Evolutionary conservation across 805 yeast genomes (phyloP), one percentile per base, ranked within the genome.

Genomic region (Saturnispora besseyi): DNA sequence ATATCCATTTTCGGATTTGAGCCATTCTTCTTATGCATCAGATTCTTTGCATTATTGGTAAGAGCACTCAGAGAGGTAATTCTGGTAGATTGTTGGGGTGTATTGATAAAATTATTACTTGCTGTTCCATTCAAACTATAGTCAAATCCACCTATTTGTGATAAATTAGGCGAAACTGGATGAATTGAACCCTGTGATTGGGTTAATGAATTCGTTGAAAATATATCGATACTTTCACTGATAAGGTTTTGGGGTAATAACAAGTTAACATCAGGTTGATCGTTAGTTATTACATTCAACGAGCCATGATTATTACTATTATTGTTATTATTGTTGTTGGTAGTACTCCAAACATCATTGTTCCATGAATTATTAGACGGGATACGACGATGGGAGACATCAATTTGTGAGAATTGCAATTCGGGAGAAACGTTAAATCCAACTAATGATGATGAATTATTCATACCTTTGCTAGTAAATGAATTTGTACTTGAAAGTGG

Each of bases 181-280:
- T 51, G 11, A 5, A 15, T 26, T 7, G 22, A 12, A 18, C 36
- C 41, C 15, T 37, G 45, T 2, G 43, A 15, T 8, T 24, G 22
- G 31, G 45, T 13, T 9, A 45, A 29, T 5, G 48, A 26, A 13
- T 31, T 28, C 13, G 44, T n/a, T 9, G 44, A 15, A 30, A 32
- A 30, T n/a, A 29, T 36, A 28, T 33, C 36, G 11, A 43, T 22
- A n/a, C 37, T 33, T 11, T 48, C 60, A n/a, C 59, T 64, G 24
- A 64, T 62, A 6, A 63, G 45, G 22, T 62, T 54, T 44, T 63
- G 68, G 2, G 67, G 68, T 12, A 63, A 48, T 13, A 62, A 46
- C 44, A 58, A 49, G 32, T 62, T 60, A n/a, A 62, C 60, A 41
- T 49, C 48, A 9, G 61, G 57, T 30, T 31, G 45, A 12, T 43